phyloP scores from a whole-genome alignment of 257 asterid genomes.

The Primulina eburnea region DNA sequence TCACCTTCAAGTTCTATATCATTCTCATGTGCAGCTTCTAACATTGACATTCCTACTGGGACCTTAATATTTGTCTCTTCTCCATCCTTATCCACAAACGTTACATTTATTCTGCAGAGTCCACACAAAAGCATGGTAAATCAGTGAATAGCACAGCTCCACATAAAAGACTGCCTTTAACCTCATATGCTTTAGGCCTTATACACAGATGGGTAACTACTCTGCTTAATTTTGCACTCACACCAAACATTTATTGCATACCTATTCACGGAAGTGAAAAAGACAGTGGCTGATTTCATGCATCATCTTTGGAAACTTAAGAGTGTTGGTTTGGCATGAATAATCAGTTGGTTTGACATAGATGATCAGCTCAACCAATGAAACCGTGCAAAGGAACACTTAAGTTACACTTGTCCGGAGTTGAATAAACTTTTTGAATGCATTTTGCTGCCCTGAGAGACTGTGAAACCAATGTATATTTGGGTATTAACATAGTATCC shows the following conservation, averaged over 20 bases:
- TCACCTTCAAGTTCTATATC: constrained; percentile 92
- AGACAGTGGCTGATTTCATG: neutral
- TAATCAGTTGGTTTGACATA: too few species aligned
- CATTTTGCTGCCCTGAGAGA: too few species aligned
- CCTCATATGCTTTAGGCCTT: constrained; percentile 9
- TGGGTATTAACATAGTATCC: too few species aligned
- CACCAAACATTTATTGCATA: neutral
- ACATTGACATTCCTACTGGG: constrained; percentile 85
- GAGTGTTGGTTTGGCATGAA: too few species aligned
- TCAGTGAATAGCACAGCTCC: neutral
- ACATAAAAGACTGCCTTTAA: constrained; percentile 15
- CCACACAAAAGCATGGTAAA: constrained; percentile 14
- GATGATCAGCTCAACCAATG: too few species aligned
- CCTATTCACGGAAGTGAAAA: too few species aligned
- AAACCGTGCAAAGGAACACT: too few species aligned
- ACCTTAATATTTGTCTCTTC: constrained; percentile 69
- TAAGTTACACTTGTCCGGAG: too few species aligned
- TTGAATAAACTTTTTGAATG: too few species aligned
- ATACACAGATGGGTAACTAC: neutral
- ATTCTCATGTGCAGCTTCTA: constrained; percentile 93
- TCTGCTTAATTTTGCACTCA: neutral
- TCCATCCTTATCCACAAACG: constrained; percentile 82
- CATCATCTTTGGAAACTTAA: too few species aligned
- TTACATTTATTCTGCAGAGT: constrained; percentile 65
- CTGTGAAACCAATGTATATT: too few species aligned